Conservation (phyloP, 768 basidiomycete species). For the Kwoniella bestiolae region DNA sequence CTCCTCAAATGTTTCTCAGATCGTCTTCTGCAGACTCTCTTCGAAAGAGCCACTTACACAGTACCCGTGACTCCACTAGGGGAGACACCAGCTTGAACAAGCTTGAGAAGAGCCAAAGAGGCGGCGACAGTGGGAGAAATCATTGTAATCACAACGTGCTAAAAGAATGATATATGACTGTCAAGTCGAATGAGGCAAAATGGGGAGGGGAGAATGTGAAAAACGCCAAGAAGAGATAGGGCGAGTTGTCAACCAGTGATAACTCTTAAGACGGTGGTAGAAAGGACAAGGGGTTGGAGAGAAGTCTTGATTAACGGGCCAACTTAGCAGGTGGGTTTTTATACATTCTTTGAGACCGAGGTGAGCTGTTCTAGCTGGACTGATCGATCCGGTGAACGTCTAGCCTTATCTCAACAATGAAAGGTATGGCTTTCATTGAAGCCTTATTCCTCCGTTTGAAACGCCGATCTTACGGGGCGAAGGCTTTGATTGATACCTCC, state of each 20-base stretch:
- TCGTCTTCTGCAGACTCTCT: too few relatives aligned
- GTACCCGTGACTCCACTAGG: not conserved
- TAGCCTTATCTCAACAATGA: too few relatives aligned
- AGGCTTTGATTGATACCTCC: not conserved
- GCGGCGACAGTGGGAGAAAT: not conserved
- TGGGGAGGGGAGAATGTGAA: too few relatives aligned
- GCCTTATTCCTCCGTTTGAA: not conserved
- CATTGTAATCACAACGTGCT: too few relatives aligned
- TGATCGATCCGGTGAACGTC: too few relatives aligned
- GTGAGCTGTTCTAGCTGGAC: not conserved
- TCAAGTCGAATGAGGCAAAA: too few relatives aligned
- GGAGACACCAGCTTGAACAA: not conserved
- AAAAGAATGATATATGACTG: not conserved
- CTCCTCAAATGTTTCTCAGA: too few relatives aligned
- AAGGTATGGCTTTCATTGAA: not conserved
- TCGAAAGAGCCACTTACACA: too few relatives aligned
- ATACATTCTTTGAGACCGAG: too few relatives aligned
- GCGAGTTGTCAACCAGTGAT: not conserved
- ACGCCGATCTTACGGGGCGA: not conserved
- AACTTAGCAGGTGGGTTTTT: too few relatives aligned
- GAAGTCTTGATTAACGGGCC: too few relatives aligned
- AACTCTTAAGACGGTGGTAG: not conserved
- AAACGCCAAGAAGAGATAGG: too few relatives aligned
- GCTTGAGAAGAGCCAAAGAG: not conserved
- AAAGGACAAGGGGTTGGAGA: not conserved